These are phyloP conservation scores for Zymoseptoria crescenta DNA, from an alignment of 2,329 filamentous ascomycete species.

Conservation along the genomic window DNA sequence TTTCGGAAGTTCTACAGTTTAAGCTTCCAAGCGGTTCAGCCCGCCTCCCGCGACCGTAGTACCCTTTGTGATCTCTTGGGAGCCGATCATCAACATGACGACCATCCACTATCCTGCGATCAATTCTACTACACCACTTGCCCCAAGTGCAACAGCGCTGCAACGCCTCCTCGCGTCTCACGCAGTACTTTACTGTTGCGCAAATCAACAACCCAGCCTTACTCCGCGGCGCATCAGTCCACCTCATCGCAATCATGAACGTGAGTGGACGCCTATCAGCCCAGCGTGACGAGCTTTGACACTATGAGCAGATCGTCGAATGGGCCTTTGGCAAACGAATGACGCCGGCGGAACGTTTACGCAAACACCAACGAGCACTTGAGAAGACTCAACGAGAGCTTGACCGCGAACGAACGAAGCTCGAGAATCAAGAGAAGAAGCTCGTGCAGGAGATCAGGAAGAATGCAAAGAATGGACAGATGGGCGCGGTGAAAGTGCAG, in stretches of 20 bases:
- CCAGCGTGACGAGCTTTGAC: background rate
- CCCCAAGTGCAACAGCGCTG: background rate
- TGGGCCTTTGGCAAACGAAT: slow-evolving; percentile 99
- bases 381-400: slow-evolving; percentile 97
- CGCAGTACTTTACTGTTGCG: background rate
- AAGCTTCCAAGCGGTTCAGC: background rate
- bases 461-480: slow-evolving; percentile 94
- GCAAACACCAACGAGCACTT: slow-evolving; percentile 91
- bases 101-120: background rate
- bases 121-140: background rate
- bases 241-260: slow-evolving; percentile 44
- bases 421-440: slow-evolving; percentile 98
- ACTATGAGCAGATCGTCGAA: slow-evolving; percentile 67
- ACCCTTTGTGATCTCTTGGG: background rate
- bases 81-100: background rate
- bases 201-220: background rate
- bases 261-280: slow-evolving; percentile 32
- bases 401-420: slow-evolving; percentile 86
- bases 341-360: slow-evolving; percentile 85
- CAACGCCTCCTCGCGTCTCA: background rate
- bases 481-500: slow-evolving; percentile 97
- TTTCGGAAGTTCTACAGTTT: background rate
- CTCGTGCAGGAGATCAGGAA: slow-evolving; percentile 94
- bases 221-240: background rate
- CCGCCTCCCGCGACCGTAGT: background rate